Percentiles rank a stretch among this genome's conserved stretches.
These are phyloP conservation scores for Rhizopogon salebrosus DNA, from an alignment of 768 basidiomycete genomes.

Conservation along the genomic window DNA sequence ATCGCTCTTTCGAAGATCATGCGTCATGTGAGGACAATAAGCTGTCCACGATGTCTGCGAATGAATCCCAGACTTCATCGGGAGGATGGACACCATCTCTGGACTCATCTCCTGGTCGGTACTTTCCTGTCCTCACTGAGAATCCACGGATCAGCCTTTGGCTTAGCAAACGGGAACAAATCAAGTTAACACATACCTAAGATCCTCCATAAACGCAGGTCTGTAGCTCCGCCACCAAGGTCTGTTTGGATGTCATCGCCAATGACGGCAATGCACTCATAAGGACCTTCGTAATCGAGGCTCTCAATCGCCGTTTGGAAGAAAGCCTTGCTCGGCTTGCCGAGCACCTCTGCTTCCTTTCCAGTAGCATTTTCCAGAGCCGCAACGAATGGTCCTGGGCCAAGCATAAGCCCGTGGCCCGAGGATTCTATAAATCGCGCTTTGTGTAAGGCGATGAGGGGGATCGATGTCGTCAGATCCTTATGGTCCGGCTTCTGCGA, in stretches of 20 bases:
- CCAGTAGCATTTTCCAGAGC: slow-evolving; percentile 55
- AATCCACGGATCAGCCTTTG: neutral
- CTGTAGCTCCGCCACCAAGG: slow-evolving; percentile 55
- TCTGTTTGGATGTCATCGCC: slow-evolving; percentile 68
- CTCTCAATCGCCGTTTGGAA: slow-evolving; percentile 53
- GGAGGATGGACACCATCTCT: slow-evolving; percentile 35
- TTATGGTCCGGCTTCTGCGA: slow-evolving; percentile 2
- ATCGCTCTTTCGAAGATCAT: neutral
- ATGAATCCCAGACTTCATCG: slow-evolving; percentile 49
- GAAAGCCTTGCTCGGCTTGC: slow-evolving; percentile 58
- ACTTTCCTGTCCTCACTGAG: slow-evolving; percentile 66
- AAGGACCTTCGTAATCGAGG: slow-evolving; percentile 22
- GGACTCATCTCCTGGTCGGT: slow-evolving; percentile 53
- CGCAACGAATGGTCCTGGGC: slow-evolving; percentile 65
- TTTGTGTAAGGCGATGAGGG: slow-evolving; percentile 57
- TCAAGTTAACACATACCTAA: slow-evolving; percentile 47
- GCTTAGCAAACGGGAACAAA: slow-evolving; percentile 2
- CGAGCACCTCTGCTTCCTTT: slow-evolving; percentile 47
- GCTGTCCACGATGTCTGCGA: slow-evolving; percentile 49
- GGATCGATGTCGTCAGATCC: slow-evolving; percentile 9
- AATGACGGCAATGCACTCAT: slow-evolving; percentile 43
- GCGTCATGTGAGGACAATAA: neutral
- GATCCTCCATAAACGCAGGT: slow-evolving; percentile 56
- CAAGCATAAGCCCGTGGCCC: slow-evolving; percentile 51
- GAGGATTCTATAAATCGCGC: slow-evolving; percentile 45